Conservation (phyloP, 164 flowering plant species). For the Nelumbo lutea region DNA sequence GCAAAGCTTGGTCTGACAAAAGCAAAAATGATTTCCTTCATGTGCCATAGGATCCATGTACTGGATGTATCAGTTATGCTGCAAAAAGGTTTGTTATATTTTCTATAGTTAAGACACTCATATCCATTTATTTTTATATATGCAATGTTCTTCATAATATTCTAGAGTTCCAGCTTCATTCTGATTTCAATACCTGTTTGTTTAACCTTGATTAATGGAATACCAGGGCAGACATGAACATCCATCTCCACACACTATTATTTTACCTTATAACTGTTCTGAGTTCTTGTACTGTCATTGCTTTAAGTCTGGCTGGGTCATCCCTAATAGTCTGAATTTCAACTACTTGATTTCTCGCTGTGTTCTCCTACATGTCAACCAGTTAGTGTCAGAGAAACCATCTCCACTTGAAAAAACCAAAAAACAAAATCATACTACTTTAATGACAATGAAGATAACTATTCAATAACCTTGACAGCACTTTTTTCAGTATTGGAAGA, state of each 20-base stretch:
- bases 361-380: conserved; percentile 25
- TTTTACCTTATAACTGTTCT: conserved; percentile 51
- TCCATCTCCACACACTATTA: background rate
- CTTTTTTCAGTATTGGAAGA: conserved; percentile 6
- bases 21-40: background rate
- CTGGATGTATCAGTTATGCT: no score
- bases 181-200: no score
- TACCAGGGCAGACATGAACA: background rate
- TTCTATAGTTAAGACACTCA: no score
- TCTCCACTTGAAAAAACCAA: background rate
- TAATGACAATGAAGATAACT: background rate
- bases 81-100: no score
- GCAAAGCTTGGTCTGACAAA: background rate
- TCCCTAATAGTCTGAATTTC: conserved; percentile 31
- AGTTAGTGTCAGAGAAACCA: background rate
- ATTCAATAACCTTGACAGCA: conserved; percentile 23
- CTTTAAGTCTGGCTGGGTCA: conserved; percentile 39
- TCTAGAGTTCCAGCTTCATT: no score
- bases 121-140: no score
- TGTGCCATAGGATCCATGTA: background rate
- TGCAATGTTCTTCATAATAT: no score
- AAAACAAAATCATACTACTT: background rate
- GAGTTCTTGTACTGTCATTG: conserved; percentile 71
- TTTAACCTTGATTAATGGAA: background rate
- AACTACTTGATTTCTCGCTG: background rate